phyloP scores from a whole-genome alignment of 1,284 basidiomycete species.

The Puccinia sorghi region DNA sequence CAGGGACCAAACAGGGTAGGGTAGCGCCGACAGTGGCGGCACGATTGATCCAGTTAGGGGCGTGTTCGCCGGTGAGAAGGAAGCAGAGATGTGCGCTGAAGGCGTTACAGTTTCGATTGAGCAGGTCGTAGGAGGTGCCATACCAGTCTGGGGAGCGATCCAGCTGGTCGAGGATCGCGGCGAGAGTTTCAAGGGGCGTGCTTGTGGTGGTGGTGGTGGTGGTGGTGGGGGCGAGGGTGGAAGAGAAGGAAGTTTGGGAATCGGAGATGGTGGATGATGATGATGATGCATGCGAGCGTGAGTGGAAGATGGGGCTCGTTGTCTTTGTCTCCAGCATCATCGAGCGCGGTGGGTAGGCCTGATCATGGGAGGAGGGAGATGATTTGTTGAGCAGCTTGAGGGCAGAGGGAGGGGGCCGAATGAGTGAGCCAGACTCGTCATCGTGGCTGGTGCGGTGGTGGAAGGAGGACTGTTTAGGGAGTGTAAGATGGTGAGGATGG shows the following conservation, averaged over 20 bases:
- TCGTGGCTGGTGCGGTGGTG: neutral
- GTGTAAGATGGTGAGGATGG: neutral
- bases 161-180: conserved; percentile 15
- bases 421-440: conserved; percentile 10
- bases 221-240: neutral
- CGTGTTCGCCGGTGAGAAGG: conserved; percentile 18
- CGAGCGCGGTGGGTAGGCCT: conserved; percentile 2
- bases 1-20: conserved; percentile 38
- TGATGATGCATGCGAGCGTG: neutral
- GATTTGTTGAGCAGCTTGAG: conserved; percentile 10
- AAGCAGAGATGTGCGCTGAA: conserved; percentile 33
- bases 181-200: conserved; percentile 36
- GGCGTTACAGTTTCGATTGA: conserved; percentile 32
- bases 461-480: neutral
- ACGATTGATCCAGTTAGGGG: conserved; percentile 42
- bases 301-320: neutral
- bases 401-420: conserved; percentile 9
- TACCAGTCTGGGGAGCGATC: conserved; percentile 36
- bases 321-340: neutral
- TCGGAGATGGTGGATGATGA: conserved; percentile 6
- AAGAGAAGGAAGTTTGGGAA: neutral
- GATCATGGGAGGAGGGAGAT: too few species aligned
- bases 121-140: conserved; percentile 43
- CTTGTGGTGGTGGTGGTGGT: neutral
- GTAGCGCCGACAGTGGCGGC: conserved; percentile 24